A percentile compares a stretch with the other conserved stretches of the same genome.
These are phyloP conservation scores for Syzygium syzygioides DNA, from an alignment of 441 rosid genomes.

Conservation along the genomic window DNA sequence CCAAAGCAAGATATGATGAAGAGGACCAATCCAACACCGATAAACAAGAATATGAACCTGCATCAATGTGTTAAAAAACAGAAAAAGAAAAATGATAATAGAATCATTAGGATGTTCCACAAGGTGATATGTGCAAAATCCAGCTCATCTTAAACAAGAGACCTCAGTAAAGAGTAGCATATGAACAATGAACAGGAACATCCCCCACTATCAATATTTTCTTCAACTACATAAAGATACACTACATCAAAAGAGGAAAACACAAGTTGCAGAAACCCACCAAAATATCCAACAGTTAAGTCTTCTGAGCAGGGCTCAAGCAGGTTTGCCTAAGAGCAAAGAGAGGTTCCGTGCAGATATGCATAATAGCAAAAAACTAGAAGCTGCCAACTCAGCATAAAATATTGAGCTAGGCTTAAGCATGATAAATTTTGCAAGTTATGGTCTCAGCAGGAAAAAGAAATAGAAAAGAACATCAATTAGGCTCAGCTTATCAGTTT, in stretches of 20 bases:
- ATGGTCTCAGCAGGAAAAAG: background rate
- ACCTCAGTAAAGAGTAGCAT: background rate
- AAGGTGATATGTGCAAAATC: background rate
- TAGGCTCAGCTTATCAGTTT: background rate
- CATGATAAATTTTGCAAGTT: background rate
- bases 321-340: background rate
- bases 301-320: background rate
- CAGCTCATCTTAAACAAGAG: background rate
- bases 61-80: constrained; percentile 1
- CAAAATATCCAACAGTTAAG: background rate
- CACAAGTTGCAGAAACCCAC: background rate
- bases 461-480: background rate
- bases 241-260: background rate
- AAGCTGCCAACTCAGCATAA: background rate
- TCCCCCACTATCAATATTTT: background rate
- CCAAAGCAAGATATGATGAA: constrained; percentile 89
- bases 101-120: background rate
- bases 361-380: background rate
- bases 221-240: background rate
- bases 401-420: background rate
- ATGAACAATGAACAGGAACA: background rate
- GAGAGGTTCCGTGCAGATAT: background rate
- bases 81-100: background rate
- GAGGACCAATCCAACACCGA: constrained; percentile 78
- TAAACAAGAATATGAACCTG: constrained; percentile 95